Base-by-base conservation (phyloP, 2,329 filamentous ascomycete species). In the Pestalotiopsis sp. region DNA sequence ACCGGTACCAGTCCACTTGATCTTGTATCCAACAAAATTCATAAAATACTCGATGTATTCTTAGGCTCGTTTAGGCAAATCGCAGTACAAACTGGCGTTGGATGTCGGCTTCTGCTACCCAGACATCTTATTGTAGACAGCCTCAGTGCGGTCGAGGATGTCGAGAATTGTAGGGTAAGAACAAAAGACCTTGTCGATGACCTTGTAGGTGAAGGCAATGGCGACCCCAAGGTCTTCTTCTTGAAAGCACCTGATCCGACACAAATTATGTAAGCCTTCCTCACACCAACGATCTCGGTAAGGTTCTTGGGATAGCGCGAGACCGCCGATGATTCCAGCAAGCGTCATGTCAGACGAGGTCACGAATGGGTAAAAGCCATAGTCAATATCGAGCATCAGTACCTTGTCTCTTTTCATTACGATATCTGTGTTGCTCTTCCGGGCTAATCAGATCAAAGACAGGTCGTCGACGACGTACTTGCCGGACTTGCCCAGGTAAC, bases 121-220 rank as follows among this genome's bases (percentile, higher is more conserved):
- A 20, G 87, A 85, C 69, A 94, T 79, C 66, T 90, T 91, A 74
- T 89, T 84, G 80, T 94, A 94, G 49, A 88, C 84, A 20, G 92
- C 88, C 75, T 91, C 86, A 67, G 88, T 85, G 66, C 83, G 82
- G 36, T 86, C 86, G 17, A 93, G 82, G 45, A 86, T 78, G 57
- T 84, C 81, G 17, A 89, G 84, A 74, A 91, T 87, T 7, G 90
- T 89, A 4, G 87, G 92, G 85, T 92, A 93, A 13, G 85, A 88
- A 20, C 87, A 83, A 12, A 92, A 79, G 67, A 82, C 81, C 45
- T 66, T 7, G 27, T 81, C 0, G 80, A 82, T 31, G 66, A 83
- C 78, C 74, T 85, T 85, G 82, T 97, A 97, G 2, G 88, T 85
- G 82, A 97, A 97, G 2, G 88, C 90, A 14, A 92, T 88, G 23